These are phyloP conservation scores for Misopates orontium DNA, from an alignment of 257 asterid species.

Conservation along the genomic window DNA sequence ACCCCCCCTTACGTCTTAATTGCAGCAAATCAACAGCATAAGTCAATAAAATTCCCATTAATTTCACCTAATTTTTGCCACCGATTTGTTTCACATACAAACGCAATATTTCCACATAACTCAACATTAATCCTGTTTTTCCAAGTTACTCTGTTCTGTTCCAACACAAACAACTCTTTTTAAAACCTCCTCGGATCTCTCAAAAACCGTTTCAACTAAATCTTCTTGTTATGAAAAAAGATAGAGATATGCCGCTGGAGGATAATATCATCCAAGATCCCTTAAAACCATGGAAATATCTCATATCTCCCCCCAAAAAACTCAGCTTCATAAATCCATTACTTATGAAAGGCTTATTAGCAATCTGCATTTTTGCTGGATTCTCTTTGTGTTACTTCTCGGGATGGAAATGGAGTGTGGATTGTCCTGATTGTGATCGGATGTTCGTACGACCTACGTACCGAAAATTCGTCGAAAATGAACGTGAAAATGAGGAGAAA, in stretches of 20 bases:
- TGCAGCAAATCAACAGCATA: slow-evolving; percentile 5
- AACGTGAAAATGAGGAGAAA: neutral
- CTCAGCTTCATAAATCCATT: slow-evolving; percentile 17
- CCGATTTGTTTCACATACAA: neutral
- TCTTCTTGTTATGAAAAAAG: neutral
- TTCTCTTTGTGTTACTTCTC: slow-evolving; percentile 45
- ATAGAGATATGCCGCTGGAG: slow-evolving; percentile 14
- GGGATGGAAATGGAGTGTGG: slow-evolving; percentile 12
- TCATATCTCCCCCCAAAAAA: slow-evolving; percentile 21
- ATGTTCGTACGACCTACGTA: slow-evolving; percentile 8
- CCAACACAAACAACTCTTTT: neutral
- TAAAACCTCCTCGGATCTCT: slow-evolving; percentile 2
- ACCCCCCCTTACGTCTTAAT: slow-evolving; percentile 14
- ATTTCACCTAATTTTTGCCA: neutral
- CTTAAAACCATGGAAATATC: slow-evolving; percentile 40
- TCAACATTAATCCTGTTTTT: neutral
- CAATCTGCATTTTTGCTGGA: slow-evolving; percentile 38
- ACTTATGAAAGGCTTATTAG: slow-evolving; percentile 46
- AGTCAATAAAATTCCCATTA: neutral
- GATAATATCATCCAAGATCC: slow-evolving; percentile 26
- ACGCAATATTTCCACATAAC: neutral
- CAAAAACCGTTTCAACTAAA: neutral
- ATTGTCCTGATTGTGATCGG: slow-evolving; percentile 31
- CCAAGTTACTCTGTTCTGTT: neutral
- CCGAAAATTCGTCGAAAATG: neutral